A percentile compares a stretch with the other conserved stretches of the same genome.
Conservation (phyloP, 2,329 filamentous ascomycete species). For the Talaromyces islandicus region DNA sequence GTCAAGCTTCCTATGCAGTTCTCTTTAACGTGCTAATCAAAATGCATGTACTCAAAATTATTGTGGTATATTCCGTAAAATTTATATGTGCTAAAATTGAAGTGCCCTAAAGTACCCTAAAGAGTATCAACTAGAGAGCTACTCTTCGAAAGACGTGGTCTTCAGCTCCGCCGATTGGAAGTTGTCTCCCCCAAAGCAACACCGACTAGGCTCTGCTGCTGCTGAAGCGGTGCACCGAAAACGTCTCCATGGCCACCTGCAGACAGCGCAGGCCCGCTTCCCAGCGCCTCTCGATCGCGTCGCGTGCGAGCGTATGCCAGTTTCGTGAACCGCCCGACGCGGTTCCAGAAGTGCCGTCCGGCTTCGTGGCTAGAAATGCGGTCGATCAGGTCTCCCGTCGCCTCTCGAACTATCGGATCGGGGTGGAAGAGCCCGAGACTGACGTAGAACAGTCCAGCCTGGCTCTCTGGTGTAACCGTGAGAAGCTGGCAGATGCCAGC, state of each 20-base stretch:
- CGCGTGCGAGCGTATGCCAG: constrained; percentile 75
- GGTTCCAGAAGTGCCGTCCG: constrained; percentile 86
- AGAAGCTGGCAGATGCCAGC: constrained; percentile 81
- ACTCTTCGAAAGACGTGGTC: not conserved
- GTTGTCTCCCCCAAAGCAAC: constrained; percentile 27
- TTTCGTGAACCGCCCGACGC: constrained; percentile 81
- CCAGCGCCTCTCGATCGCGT: constrained; percentile 48
- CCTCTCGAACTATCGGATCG: constrained; percentile 68
- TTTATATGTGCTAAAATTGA: not conserved
- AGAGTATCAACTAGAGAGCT: not conserved
- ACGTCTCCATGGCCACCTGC: constrained; percentile 5
- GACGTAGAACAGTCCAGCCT: constrained; percentile 85
- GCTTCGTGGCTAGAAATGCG: constrained; percentile 81
- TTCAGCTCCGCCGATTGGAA: constrained; percentile 5
- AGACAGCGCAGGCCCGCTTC: constrained; percentile 16
- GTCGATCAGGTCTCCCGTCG: constrained; percentile 73
- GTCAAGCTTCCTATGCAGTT: not conserved
- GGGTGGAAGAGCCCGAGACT: constrained; percentile 90
- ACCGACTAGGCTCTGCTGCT: constrained; percentile 30
- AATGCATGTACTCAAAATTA: not conserved
- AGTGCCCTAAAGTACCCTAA: not conserved
- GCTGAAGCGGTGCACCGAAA: constrained; percentile 19
- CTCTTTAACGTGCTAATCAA: not conserved
- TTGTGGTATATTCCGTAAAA: not conserved
- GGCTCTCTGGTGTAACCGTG: constrained; percentile 74